A percentile compares a stretch with the other conserved stretches of the same genome.
phyloP scores from a whole-genome alignment of 306 rosid species.

The Cyamopsis tetragonoloba region DNA sequence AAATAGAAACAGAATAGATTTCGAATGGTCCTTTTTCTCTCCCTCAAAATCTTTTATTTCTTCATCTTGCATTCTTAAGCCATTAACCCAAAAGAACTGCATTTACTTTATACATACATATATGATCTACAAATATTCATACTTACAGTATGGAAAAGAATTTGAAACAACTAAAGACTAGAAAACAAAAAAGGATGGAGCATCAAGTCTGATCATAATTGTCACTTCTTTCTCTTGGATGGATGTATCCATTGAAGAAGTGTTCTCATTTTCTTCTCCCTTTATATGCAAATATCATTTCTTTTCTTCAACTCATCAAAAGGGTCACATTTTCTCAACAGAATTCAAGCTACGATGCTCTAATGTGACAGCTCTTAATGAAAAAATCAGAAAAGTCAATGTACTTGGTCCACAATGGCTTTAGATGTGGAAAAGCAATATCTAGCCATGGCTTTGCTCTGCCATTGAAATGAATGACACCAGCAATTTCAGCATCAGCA shows the following conservation, averaged over 20 bases:
- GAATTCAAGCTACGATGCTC: slow-evolving; percentile 47
- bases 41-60: neutral
- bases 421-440: slow-evolving; percentile 74
- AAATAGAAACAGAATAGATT: neutral
- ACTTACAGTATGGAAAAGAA: slow-evolving; percentile 37
- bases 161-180: slow-evolving; percentile 24
- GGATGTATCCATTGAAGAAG: slow-evolving; percentile 28
- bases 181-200: slow-evolving; percentile 19
- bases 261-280: slow-evolving; percentile 41
- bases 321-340: slow-evolving; percentile 20
- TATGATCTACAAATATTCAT: slow-evolving; percentile 17
- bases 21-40: neutral
- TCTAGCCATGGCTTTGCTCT: slow-evolving; percentile 99
- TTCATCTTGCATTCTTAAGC: slow-evolving; percentile 2
- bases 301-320: slow-evolving; percentile 35
- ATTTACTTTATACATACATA: slow-evolving; percentile 16
- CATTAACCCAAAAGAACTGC: slow-evolving; percentile 9
- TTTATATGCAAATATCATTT: slow-evolving; percentile 35
- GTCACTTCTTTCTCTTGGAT: slow-evolving; percentile 23
- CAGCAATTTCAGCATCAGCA: slow-evolving; percentile 64
- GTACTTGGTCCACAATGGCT: slow-evolving; percentile 78
- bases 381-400: slow-evolving; percentile 78
- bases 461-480: slow-evolving; percentile 93
- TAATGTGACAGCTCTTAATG: slow-evolving; percentile 81
- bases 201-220: slow-evolving; percentile 27